These are phyloP conservation scores for Rhodamnia argentea DNA, from an alignment of 345 rosid species.

Conservation along the genomic window DNA sequence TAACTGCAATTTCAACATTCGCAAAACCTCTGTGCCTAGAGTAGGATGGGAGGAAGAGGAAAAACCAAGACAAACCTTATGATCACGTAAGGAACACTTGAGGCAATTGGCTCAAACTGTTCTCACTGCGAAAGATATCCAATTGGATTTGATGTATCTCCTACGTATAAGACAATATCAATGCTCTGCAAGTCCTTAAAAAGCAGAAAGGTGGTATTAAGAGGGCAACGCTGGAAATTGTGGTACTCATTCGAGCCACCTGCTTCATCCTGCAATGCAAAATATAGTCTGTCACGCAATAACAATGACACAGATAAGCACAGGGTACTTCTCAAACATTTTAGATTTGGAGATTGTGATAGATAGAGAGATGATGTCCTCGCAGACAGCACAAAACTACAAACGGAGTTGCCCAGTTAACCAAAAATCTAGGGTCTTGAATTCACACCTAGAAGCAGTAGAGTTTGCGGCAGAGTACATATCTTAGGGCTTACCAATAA, in stretches of 20 bases:
- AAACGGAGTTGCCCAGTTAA: too few relatives aligned
- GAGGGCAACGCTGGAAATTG: constrained; percentile 55
- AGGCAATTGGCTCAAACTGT: constrained; percentile 19
- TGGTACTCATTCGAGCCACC: constrained; percentile 76
- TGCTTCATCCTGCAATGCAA: constrained; percentile 42
- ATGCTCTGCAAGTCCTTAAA: constrained; percentile 42
- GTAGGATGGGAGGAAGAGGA: background rate
- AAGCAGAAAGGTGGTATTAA: constrained; percentile 66
- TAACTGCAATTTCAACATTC: too few relatives aligned
- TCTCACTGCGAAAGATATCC: constrained; percentile 77
- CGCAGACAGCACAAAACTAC: too few relatives aligned
- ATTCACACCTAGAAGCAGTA: background rate
- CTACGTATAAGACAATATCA: constrained; percentile 66
- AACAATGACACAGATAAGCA: background rate
- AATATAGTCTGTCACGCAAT: background rate
- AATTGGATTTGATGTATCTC: constrained; percentile 54
- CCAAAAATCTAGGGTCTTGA: too few relatives aligned
- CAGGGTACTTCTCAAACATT: background rate
- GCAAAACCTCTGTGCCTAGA: too few relatives aligned
- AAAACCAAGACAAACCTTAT: constrained; percentile 27
- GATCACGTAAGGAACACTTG: too few relatives aligned
- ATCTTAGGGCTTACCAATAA: background rate
- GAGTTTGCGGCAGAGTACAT: background rate
- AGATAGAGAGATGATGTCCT: too few relatives aligned
- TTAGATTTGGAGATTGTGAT: too few relatives aligned